phyloP scores from a whole-genome alignment of 1,284 basidiomycete genomes.

The Farysia itapuensis region DNA sequence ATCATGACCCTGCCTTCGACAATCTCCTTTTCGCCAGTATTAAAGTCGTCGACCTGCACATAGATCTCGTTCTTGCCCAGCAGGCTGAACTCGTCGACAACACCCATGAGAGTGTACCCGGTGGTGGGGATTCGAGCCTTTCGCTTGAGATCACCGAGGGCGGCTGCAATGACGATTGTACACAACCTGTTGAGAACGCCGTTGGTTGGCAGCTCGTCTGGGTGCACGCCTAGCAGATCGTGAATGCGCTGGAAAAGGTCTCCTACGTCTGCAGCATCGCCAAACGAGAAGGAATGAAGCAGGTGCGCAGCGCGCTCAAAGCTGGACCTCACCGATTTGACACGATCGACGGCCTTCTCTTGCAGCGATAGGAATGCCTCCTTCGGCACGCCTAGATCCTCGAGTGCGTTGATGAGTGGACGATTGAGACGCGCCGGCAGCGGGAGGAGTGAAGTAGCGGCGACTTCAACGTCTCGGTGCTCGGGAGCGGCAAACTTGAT shows the following conservation, averaged over 20 bases:
- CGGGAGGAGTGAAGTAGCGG: slow-evolving; percentile 10
- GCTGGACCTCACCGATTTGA: slow-evolving; percentile 3
- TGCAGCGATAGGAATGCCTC: slow-evolving; percentile 10
- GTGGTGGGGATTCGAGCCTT: slow-evolving; percentile 19
- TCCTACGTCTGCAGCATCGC: slow-evolving; percentile 14
- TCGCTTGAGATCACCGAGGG: slow-evolving; percentile 21
- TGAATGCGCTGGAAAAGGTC: background rate
- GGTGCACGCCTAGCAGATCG: background rate
- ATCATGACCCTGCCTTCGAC: slow-evolving; percentile 33
- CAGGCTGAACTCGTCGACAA: slow-evolving; percentile 25
- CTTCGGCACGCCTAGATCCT: slow-evolving; percentile 10
- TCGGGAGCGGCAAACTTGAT: slow-evolving; percentile 20
- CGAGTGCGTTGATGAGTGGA: slow-evolving; percentile 27
- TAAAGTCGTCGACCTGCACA: slow-evolving; percentile 11
- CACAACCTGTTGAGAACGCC: slow-evolving; percentile 15
- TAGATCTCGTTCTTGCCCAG: slow-evolving; percentile 27
- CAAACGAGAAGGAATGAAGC: slow-evolving; percentile 10
- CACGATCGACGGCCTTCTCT: slow-evolving; percentile 10
- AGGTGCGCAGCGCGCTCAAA: slow-evolving; percentile 16
- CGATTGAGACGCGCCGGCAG: slow-evolving; percentile 20
- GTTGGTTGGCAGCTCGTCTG: background rate
- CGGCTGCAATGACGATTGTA: slow-evolving; percentile 18
- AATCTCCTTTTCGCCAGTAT: slow-evolving; percentile 2
- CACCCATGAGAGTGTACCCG: slow-evolving; percentile 19
- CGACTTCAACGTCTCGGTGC: slow-evolving; percentile 20